phyloP scores from a whole-genome alignment of 202 grass and related monocot genomes.

The Carex sylvatica region DNA sequence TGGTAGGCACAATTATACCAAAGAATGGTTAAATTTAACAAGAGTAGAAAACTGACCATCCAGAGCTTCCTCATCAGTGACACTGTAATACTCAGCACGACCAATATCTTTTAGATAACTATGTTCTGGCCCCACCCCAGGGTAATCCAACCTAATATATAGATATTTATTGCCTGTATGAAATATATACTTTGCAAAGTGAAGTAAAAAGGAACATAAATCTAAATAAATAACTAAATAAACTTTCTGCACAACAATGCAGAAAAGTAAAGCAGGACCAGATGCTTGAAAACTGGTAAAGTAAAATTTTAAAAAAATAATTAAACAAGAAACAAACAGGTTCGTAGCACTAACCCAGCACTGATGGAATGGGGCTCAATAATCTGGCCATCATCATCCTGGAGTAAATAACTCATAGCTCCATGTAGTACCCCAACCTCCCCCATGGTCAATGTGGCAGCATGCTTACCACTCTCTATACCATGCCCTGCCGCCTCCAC shows the following conservation, averaged over 20 bases:
- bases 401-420: constrained; percentile 88
- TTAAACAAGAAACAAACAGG: background rate
- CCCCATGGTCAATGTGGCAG: constrained; percentile 85
- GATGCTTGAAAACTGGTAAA: constrained; percentile 8
- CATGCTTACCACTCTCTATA: constrained; percentile 82
- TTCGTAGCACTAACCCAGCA: constrained; percentile 63
- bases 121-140: constrained; percentile 92
- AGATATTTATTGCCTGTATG: background rate
- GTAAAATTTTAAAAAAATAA: background rate
- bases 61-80: constrained; percentile 90
- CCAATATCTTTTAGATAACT: constrained; percentile 92
- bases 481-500: constrained; percentile 94
- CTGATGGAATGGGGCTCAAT: constrained; percentile 98
- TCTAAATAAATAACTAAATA: background rate
- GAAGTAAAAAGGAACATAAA: background rate
- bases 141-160: constrained; percentile 73
- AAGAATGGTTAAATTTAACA: background rate
- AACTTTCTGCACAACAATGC: background rate
- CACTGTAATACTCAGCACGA: constrained; percentile 83
- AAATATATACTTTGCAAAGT: background rate
- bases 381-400: constrained; percentile 94
- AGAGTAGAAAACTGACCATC: constrained; percentile 49
- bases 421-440: constrained; percentile 95
- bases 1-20: background rate
- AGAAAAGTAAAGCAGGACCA: background rate